Conservation (phyloP, 2,329 filamentous ascomycete genomes). For the Fusarium keratoplasticum region DNA sequence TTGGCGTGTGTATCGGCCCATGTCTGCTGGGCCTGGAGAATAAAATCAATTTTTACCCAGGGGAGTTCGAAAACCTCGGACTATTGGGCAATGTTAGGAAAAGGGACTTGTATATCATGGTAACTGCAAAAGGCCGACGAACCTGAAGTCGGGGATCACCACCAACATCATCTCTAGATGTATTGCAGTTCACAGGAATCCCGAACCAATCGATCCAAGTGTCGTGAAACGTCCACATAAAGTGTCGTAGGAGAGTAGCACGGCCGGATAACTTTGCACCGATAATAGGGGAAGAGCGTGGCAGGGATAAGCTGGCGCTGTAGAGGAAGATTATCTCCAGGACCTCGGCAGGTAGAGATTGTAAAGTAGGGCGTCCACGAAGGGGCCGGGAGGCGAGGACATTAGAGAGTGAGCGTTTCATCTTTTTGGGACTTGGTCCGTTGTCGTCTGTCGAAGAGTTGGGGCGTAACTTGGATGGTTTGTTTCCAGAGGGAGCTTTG, state of each 20-base stretch:
- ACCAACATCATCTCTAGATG: conserved; percentile 22
- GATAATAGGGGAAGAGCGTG: conserved; percentile 57
- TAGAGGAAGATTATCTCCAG: conserved; percentile 64
- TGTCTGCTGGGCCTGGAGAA: conserved; percentile 60
- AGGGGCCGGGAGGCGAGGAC: conserved; percentile 45
- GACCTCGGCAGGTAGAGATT: conserved; percentile 62
- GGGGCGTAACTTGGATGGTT: conserved; percentile 12
- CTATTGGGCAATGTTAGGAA: conserved; percentile 43
- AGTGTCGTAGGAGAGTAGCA: conserved; percentile 51
- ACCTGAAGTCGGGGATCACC: conserved; percentile 61
- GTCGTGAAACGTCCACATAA: conserved; percentile 51
- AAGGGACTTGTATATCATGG: background rate
- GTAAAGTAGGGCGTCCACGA: conserved; percentile 43
- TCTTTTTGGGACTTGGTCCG: conserved; percentile 37
- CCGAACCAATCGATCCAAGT: conserved; percentile 56
- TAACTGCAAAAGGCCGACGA: conserved; percentile 23
- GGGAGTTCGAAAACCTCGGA: conserved; percentile 56
- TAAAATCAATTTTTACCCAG: conserved; percentile 59
- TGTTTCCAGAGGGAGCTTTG: conserved; percentile 50
- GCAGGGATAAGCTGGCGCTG: conserved; percentile 61
- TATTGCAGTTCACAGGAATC: conserved; percentile 24
- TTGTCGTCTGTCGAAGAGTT: background rate
- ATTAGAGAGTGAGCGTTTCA: conserved; percentile 45
- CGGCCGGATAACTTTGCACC: conserved; percentile 59
- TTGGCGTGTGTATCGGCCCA: conserved; percentile 57